phyloP scores from a whole-genome alignment of 2,329 filamentous ascomycete genomes.

The Pseudogymnoascus sp. region DNA sequence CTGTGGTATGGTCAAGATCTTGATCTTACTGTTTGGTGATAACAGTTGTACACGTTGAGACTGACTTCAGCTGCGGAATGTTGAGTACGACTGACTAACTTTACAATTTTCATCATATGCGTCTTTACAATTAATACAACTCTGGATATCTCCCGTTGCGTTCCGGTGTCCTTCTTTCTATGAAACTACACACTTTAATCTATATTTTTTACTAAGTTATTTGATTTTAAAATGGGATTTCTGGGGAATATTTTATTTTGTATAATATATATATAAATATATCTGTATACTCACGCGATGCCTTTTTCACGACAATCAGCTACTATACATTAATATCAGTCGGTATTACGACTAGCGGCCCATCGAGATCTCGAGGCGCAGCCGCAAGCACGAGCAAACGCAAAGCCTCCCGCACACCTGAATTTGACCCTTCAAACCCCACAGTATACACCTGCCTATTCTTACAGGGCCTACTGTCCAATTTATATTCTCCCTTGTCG shows the following conservation, averaged over 20 bases:
- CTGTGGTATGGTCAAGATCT: neutral
- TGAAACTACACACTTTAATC: neutral
- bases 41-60: neutral
- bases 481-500: neutral
- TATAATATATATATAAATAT: neutral
- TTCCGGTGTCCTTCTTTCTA: neutral
- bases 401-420: neutral
- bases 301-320: neutral
- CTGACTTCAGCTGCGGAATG: neutral
- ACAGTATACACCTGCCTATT: neutral
- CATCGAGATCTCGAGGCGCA: neutral
- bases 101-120: neutral
- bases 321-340: neutral
- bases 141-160: neutral
- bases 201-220: neutral
- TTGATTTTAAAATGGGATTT: neutral
- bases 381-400: neutral
- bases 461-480: neutral
- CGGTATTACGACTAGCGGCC: neutral
- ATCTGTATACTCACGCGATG: neutral
- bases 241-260: neutral
- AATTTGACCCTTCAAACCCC: neutral
- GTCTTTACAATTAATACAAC: neutral
- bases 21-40: neutral
- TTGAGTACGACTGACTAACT: neutral